Conservation (phyloP, 169 alveolate genomes). For the Cryptosporidium ubiquitum region DNA sequence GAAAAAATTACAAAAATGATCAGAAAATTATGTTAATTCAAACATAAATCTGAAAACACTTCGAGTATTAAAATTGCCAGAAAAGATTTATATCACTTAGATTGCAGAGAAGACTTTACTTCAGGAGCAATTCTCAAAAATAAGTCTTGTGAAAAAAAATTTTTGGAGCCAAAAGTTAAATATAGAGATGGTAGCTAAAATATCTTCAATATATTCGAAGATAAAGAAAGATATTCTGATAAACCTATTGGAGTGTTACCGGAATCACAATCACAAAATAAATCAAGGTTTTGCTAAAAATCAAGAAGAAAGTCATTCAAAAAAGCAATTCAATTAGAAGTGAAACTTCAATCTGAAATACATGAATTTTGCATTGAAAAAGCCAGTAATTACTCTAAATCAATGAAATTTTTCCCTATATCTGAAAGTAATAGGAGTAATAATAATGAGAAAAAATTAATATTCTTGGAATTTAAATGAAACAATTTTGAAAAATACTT, state of each 20-base stretch:
- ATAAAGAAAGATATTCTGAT: background rate
- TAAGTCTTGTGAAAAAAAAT: background rate
- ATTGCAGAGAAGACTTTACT: no score
- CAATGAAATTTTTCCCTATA: background rate
- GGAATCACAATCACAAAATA: background rate
- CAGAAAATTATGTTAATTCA: no score
- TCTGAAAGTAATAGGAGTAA: background rate
- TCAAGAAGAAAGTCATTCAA: background rate
- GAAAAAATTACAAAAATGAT: background rate
- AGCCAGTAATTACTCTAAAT: background rate
- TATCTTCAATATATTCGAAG: no score
- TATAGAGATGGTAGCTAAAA: no score
- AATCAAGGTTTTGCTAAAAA: background rate
- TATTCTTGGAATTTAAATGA: background rate
- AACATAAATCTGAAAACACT: background rate
- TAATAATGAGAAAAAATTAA: background rate
- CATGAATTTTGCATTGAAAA: background rate
- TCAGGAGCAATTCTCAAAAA: background rate
- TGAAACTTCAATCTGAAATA: background rate
- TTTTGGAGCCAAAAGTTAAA: background rate
- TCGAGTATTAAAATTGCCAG: background rate
- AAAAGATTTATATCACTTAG: background rate
- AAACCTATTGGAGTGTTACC: background rate
- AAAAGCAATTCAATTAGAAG: background rate
- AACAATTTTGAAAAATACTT: background rate